A percentile compares a stretch with the other conserved stretches of the same genome.
phyloP scores from a whole-genome alignment of 1,139 yeast species.

The Geotrichum reessii region DNA sequence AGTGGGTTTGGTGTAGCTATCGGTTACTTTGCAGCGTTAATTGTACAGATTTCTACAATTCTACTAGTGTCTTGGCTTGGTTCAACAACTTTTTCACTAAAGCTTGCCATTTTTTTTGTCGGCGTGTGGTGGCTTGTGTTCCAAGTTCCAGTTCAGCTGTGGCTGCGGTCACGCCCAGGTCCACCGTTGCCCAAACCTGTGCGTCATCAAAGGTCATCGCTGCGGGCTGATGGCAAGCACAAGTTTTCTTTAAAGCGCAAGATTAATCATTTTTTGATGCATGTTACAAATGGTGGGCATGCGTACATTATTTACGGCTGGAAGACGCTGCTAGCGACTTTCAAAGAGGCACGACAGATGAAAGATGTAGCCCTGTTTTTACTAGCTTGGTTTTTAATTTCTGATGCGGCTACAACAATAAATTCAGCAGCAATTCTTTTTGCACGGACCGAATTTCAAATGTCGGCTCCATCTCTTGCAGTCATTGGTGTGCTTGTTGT shows the following conservation, averaged over 20 bases:
- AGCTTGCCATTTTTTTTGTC: slow-evolving; percentile 51
- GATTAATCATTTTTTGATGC: slow-evolving; percentile 18
- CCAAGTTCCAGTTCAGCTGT: slow-evolving; percentile 50
- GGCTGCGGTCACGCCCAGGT: slow-evolving; percentile 44
- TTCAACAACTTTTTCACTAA: slow-evolving; percentile 44
- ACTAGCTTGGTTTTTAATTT: slow-evolving; percentile 62
- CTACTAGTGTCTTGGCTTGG: slow-evolving; percentile 43
- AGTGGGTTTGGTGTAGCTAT: slow-evolving; percentile 63
- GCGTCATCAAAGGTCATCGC: not conserved
- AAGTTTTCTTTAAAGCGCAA: slow-evolving; percentile 17
- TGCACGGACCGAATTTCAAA: slow-evolving; percentile 58
- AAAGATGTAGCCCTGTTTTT: slow-evolving; percentile 56
- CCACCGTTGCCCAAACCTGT: slow-evolving; percentile 27
- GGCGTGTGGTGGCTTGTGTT: slow-evolving; percentile 69
- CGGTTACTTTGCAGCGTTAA: slow-evolving; percentile 58
- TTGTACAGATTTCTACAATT: slow-evolving; percentile 56
- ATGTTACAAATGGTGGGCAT: slow-evolving; percentile 18
- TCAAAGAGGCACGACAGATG: slow-evolving; percentile 50
- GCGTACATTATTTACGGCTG: slow-evolving; percentile 48
- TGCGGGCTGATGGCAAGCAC: slow-evolving; percentile 6
- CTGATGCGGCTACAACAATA: slow-evolving; percentile 66
- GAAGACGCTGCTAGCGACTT: slow-evolving; percentile 48
- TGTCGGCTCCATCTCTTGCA: slow-evolving; percentile 59
- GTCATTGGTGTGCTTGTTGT: slow-evolving; percentile 57
- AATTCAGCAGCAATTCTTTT: slow-evolving; percentile 68